Percentiles rank a stretch among this genome's conserved stretches.
Evolutionary conservation across 495 filamentous ascomycete genomes (phyloP).

Genomic region (Xylaria curta): DNA sequence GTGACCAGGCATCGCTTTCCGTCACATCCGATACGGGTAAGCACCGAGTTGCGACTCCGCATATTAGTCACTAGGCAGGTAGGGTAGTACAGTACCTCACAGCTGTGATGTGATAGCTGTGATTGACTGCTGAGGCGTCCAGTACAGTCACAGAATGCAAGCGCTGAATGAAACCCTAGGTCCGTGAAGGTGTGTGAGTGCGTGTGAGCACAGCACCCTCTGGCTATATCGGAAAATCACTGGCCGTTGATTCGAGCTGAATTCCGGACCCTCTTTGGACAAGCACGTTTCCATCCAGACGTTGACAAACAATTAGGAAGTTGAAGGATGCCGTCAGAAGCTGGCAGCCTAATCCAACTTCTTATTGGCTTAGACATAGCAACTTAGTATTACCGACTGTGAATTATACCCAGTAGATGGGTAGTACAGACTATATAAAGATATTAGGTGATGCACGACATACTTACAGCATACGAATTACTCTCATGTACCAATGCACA

Average conservation of each 20-base stretch:
- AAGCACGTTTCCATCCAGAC: neutral
- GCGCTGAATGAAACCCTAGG: conserved; percentile 27
- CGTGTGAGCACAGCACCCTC: conserved; percentile 17
- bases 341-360: neutral
- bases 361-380: conserved; percentile 3
- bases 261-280: neutral
- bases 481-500: neutral
- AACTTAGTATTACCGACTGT: neutral
- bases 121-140: conserved; percentile 16
- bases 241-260: conserved; percentile 7
- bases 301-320: neutral
- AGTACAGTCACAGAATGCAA: conserved; percentile 26
- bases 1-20: neutral
- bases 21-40: conserved; percentile 21
- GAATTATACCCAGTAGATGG: neutral
- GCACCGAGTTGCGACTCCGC: conserved; percentile 7
- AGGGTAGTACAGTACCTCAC: conserved; percentile 17
- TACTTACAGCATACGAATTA: neutral
- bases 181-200: conserved; percentile 19
- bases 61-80: neutral
- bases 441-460: conserved; percentile 20
- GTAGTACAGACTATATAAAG: conserved; percentile 23
- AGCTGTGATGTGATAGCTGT: conserved; percentile 23
- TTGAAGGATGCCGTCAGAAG: conserved; percentile 6
- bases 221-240: conserved; percentile 5